A percentile compares a stretch with the other conserved stretches of the same genome.
These are phyloP conservation scores for Mycena vitilis DNA, from an alignment of 768 basidiomycete genomes.

Conservation along the genomic window DNA sequence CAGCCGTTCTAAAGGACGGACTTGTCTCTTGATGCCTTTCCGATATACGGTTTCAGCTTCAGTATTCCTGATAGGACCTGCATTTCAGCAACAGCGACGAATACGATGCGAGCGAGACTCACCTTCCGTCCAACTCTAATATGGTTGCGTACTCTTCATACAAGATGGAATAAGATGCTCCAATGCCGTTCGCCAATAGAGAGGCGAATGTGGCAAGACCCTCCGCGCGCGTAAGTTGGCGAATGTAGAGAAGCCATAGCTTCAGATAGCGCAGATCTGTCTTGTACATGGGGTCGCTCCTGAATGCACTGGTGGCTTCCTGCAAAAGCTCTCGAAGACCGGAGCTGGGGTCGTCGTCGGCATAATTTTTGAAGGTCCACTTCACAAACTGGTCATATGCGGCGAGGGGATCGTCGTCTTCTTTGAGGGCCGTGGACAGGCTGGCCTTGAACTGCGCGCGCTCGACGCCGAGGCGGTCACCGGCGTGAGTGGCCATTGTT, in stretches of 20 bases:
- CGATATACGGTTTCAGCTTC: slow-evolving; percentile 88
- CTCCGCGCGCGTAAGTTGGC: slow-evolving; percentile 76
- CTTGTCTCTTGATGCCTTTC: slow-evolving; percentile 83
- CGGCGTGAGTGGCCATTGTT: slow-evolving; percentile 30
- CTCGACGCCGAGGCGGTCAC: slow-evolving; percentile 31
- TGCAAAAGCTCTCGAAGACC: slow-evolving; percentile 87
- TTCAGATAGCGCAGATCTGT: slow-evolving; percentile 92
- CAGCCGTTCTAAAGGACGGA: slow-evolving; percentile 85
- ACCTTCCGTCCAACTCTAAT: slow-evolving; percentile 84
- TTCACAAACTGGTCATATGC: slow-evolving; percentile 89
- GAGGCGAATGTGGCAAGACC: slow-evolving; percentile 80
- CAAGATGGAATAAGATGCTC: slow-evolving; percentile 78
- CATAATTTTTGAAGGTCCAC: slow-evolving; percentile 88
- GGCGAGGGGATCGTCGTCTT: slow-evolving; percentile 89
- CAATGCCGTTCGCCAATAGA: slow-evolving; percentile 79
- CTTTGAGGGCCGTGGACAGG: slow-evolving; percentile 66
- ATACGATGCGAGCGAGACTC: slow-evolving; percentile 45
- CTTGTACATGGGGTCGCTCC: slow-evolving; percentile 85
- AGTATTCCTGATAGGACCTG: slow-evolving; percentile 58
- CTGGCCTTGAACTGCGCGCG: slow-evolving; percentile 46
- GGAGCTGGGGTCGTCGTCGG: slow-evolving; percentile 73
- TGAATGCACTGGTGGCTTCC: slow-evolving; percentile 84
- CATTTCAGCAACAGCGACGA: slow-evolving; percentile 6
- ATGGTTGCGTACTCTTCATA: slow-evolving; percentile 93
- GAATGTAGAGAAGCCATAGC: slow-evolving; percentile 90